Evolutionary conservation across 768 basidiomycete genomes (phyloP).

Genomic region (Amanita pseudoporphyria): DNA sequence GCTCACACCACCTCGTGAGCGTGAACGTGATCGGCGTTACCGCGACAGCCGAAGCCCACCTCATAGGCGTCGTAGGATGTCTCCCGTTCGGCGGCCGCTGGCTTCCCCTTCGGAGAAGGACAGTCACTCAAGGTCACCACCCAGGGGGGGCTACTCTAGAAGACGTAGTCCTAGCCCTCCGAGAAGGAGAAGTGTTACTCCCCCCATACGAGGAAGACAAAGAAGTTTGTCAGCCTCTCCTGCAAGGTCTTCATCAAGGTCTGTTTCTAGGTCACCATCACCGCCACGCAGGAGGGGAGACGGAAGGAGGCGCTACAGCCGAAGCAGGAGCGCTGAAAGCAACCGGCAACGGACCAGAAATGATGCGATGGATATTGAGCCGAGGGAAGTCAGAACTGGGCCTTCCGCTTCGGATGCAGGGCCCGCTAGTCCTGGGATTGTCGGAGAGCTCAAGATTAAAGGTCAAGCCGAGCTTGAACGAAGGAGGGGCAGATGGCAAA

Average conservation of each 20-base stretch:
- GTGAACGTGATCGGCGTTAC: constrained; percentile 21
- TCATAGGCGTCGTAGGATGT: constrained; percentile 32
- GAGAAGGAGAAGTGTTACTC: constrained; percentile 23
- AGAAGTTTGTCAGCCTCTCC: neutral
- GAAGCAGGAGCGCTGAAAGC: neutral
- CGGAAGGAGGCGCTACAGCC: neutral
- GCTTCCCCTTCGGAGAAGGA: constrained; percentile 17
- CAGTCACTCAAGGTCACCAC: constrained; percentile 35
- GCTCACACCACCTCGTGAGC: constrained; percentile 38
- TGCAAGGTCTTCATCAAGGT: constrained; percentile 1
- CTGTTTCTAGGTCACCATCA: constrained; percentile 19
- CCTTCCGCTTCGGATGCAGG: constrained; percentile 20
- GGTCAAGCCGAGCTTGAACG: constrained; percentile 55
- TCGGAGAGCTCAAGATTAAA: constrained; percentile 62
- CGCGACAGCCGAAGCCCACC: constrained; percentile 51
- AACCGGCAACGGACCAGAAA: neutral
- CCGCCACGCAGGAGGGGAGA: constrained; percentile 10
- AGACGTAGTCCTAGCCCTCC: constrained; percentile 36
- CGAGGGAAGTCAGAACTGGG: constrained; percentile 21
- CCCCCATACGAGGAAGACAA: constrained; percentile 11
- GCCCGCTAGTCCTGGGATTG: constrained; percentile 12
- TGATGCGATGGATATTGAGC: constrained; percentile 5
- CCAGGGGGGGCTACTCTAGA: constrained; percentile 27
- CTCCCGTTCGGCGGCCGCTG: constrained; percentile 21
- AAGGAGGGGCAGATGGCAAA: constrained; percentile 46